Evolutionary conservation across 495 filamentous ascomycete genomes (phyloP).

Genomic region (Cercophora newfieldiana): DNA sequence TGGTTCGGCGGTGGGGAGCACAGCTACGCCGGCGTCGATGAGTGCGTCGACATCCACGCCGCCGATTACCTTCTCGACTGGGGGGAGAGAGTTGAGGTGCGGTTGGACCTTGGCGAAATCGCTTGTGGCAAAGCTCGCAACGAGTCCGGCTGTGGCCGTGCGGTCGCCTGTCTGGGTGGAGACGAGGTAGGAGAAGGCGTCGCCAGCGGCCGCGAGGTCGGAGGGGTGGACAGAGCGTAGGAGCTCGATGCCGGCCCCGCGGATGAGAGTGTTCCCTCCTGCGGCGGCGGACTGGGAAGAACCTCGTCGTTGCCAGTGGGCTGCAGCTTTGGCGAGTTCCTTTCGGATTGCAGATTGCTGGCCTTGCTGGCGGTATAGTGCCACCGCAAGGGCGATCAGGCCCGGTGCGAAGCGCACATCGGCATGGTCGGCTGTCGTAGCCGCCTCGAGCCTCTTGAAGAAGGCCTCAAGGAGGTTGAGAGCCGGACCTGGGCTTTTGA

Average conservation of each 20-base stretch:
- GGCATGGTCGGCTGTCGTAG: slow-evolving; percentile 53
- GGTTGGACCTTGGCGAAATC: slow-evolving; percentile 60
- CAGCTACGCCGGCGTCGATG: slow-evolving; percentile 73
- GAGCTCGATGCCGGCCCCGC: slow-evolving; percentile 75
- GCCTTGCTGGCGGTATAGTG: slow-evolving; percentile 75
- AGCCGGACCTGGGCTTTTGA: slow-evolving; percentile 74
- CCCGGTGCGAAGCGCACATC: slow-evolving; percentile 84
- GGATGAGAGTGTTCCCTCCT: slow-evolving; percentile 59
- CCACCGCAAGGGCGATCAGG: slow-evolving; percentile 77
- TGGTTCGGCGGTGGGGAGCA: slow-evolving; percentile 44
- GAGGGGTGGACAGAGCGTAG: slow-evolving; percentile 67
- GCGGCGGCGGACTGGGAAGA: slow-evolving; percentile 36
- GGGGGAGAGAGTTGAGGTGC: slow-evolving; percentile 63
- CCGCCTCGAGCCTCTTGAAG: slow-evolving; percentile 69
- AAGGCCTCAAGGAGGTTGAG: slow-evolving; percentile 73
- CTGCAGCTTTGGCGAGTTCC: slow-evolving; percentile 76
- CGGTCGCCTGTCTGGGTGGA: slow-evolving; percentile 62
- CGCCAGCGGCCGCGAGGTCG: slow-evolving; percentile 67
- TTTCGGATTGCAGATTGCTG: slow-evolving; percentile 70
- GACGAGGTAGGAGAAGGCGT: slow-evolving; percentile 71
- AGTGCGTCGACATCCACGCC: slow-evolving; percentile 69
- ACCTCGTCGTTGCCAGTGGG: slow-evolving; percentile 67
- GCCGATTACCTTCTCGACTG: slow-evolving; percentile 63
- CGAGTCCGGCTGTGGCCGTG: slow-evolving; percentile 71
- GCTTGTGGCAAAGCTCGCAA: slow-evolving; percentile 76